These are phyloP conservation scores for Chrysoporthe puriensis DNA, from an alignment of 2,329 filamentous ascomycete genomes.

Conservation along the genomic window DNA sequence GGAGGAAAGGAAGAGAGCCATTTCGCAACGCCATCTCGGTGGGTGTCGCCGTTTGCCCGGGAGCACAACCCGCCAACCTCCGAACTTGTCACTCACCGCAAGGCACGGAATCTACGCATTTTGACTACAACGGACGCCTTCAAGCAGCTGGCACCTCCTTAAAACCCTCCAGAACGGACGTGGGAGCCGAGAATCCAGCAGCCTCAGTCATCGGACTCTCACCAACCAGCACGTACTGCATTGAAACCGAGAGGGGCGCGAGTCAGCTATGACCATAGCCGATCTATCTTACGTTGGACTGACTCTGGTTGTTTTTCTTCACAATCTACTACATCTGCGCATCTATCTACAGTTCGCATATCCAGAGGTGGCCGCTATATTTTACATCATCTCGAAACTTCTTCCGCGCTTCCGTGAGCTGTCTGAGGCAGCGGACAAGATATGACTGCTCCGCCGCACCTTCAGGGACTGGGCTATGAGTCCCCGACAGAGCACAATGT, in stretches of 20 bases:
- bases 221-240: not conserved
- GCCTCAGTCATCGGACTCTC: not conserved
- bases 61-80: not conserved
- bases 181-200: not conserved
- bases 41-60: not conserved
- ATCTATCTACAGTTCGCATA: constrained; percentile 54
- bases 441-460: constrained; percentile 41
- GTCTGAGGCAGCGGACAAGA: constrained; percentile 42
- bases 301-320: constrained; percentile 57
- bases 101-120: not conserved
- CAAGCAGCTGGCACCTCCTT: not conserved
- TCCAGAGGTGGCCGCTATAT: constrained; percentile 48
- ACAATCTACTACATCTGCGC: constrained; percentile 56
- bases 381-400: constrained; percentile 55
- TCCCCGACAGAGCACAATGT: constrained; percentile 42
- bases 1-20: not conserved
- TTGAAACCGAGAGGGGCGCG: not conserved
- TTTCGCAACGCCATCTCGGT: not conserved
- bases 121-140: not conserved
- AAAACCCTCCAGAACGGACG: not conserved
- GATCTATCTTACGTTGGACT: constrained; percentile 57
- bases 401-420: constrained; percentile 52
- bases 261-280: constrained; percentile 51
- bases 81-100: not conserved
- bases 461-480: constrained; percentile 41